Percentiles rank a stretch among this genome's conserved stretches.
Evolutionary conservation across 2,329 filamentous ascomycete genomes (phyloP).

Genomic region (Alternaria sp.): DNA sequence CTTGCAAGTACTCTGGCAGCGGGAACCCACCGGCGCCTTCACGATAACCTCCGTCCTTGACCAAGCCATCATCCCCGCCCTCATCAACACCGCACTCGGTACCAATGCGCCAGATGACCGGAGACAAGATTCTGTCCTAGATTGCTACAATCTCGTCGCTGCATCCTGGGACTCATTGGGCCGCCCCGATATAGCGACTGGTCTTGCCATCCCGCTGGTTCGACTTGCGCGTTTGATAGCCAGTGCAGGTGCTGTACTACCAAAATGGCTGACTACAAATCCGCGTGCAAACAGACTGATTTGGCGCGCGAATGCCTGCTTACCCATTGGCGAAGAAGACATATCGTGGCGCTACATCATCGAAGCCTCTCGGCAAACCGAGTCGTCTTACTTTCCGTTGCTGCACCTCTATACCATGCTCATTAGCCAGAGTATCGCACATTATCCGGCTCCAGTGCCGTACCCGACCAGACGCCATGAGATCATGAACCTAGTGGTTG

Average conservation of each 20-base stretch:
- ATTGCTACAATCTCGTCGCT: constrained; percentile 34
- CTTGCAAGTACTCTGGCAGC: constrained; percentile 30
- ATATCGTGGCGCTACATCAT: constrained; percentile 37
- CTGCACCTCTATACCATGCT: constrained; percentile 45
- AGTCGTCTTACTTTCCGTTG: constrained; percentile 31
- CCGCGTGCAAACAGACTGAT: constrained; percentile 32
- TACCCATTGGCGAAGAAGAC: constrained; percentile 22
- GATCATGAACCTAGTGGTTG: constrained; percentile 36
- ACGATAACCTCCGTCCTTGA: constrained; percentile 30
- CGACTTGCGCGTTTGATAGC: constrained; percentile 42
- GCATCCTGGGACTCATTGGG: constrained; percentile 40
- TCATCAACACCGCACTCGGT: constrained; percentile 18
- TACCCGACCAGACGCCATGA: constrained; percentile 30
- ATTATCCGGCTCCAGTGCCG: constrained; percentile 14
- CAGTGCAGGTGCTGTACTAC: constrained; percentile 31
- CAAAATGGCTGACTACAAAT: constrained; percentile 34
- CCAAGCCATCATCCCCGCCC: constrained; percentile 32
- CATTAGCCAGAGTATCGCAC: constrained; percentile 39
- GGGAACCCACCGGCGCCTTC: constrained; percentile 26
- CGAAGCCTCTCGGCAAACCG: constrained; percentile 24
- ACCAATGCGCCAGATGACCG: background rate
- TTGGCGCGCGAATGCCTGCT: constrained; percentile 42
- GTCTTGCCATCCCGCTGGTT: constrained; percentile 40
- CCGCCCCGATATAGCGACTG: constrained; percentile 29
- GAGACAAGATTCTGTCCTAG: constrained; percentile 22